phyloP scores from a whole-genome alignment of 805 yeast species.

The Lachancea sp. region DNA sequence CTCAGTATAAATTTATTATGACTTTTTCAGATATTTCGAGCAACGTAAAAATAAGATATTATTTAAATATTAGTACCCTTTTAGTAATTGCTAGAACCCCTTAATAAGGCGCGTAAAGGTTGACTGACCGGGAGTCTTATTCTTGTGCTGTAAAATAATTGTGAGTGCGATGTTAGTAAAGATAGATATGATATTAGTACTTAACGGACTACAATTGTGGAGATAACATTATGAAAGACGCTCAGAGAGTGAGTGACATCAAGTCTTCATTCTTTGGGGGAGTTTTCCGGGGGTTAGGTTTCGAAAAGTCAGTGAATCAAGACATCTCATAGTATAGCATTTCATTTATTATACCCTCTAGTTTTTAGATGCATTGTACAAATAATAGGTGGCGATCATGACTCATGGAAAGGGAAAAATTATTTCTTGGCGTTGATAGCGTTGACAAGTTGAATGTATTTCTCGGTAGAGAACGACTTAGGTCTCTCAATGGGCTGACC shows the following conservation, averaged over 20 bases:
- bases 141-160: too few species aligned
- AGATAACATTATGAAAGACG: too few species aligned
- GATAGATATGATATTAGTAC: too few species aligned
- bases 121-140: neutral
- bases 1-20: neutral
- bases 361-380: neutral
- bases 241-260: too few species aligned
- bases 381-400: neutral
- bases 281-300: too few species aligned
- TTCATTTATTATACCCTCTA: neutral
- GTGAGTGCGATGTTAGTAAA: too few species aligned
- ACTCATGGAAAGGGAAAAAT: neutral
- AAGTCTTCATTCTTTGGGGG: neutral
- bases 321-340: too few species aligned
- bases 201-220: too few species aligned
- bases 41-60: neutral
- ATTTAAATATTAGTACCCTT: neutral
- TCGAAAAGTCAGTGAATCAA: too few species aligned
- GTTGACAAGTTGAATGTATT: constrained; percentile 76
- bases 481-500: constrained; percentile 85
- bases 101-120: neutral
- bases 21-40: neutral
- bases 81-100: neutral
- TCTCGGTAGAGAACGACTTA: constrained; percentile 89
- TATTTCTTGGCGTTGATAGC: constrained; percentile 25